Evolutionary conservation across 306 rosid species (phyloP).

Genomic region (Quercus cerris): DNA sequence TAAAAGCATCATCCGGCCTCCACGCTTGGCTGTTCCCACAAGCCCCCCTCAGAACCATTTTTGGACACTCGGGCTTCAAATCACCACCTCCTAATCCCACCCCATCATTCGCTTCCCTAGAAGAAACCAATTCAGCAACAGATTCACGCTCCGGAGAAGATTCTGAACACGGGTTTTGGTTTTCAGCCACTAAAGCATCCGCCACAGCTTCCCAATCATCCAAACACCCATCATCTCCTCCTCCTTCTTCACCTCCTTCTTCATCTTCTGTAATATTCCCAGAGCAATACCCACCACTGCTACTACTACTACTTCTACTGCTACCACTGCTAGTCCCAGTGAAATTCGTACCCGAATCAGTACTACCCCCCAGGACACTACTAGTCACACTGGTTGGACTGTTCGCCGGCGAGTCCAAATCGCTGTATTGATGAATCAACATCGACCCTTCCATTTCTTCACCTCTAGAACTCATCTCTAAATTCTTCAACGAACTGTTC

Average conservation of each 20-base stretch:
- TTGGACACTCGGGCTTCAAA: slow-evolving; percentile 32
- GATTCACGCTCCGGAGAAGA: slow-evolving; percentile 31
- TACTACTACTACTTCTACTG: slow-evolving; percentile 48
- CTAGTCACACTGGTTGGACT: slow-evolving; percentile 58
- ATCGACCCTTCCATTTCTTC: slow-evolving; percentile 43
- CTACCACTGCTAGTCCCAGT: slow-evolving; percentile 61
- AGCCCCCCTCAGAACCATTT: slow-evolving; percentile 34
- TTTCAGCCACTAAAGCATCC: slow-evolving; percentile 82
- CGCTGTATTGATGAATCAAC: slow-evolving; percentile 48
- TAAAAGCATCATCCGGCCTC: slow-evolving; percentile 89
- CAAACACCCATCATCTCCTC: slow-evolving; percentile 67
- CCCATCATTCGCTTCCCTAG: slow-evolving; percentile 27
- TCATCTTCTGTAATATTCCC: slow-evolving; percentile 81
- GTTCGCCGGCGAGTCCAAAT: slow-evolving; percentile 57
- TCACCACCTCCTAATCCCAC: slow-evolving; percentile 26
- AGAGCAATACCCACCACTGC: slow-evolving; percentile 79
- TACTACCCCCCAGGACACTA: slow-evolving; percentile 55
- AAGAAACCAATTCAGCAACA: slow-evolving; percentile 26
- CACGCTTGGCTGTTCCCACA: slow-evolving; percentile 60
- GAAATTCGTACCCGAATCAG: slow-evolving; percentile 72
- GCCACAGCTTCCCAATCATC: slow-evolving; percentile 99
- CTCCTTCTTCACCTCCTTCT: slow-evolving; percentile 46
- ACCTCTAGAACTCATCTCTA: slow-evolving; percentile 44
- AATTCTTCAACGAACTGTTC: slow-evolving; percentile 39
- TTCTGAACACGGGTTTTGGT: slow-evolving; percentile 29